phyloP scores from a whole-genome alignment of 805 yeast genomes.

The Pichia occidentalis region DNA sequence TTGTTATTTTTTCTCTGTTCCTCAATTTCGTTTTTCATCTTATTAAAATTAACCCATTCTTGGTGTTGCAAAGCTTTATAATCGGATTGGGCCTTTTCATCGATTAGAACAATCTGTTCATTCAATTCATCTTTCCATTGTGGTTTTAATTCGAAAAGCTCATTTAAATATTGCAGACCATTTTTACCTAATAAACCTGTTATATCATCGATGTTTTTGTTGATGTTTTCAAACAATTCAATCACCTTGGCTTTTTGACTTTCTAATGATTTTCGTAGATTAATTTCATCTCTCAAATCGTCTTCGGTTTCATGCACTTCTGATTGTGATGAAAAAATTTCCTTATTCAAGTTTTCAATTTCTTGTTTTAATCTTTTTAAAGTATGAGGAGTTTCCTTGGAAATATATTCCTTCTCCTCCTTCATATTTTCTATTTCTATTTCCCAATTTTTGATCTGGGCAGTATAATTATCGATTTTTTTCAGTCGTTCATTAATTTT shows the following conservation, averaged over 20 bases:
- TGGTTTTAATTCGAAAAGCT: constrained; percentile 23
- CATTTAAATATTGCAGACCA: constrained; percentile 22
- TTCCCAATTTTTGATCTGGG: constrained; percentile 32
- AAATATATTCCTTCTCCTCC: constrained; percentile 8
- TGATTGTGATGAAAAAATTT: constrained; percentile 22
- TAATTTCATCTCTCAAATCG: constrained; percentile 25
- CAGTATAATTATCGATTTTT: constrained; percentile 30
- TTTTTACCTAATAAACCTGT: constrained; percentile 27
- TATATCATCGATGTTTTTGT: constrained; percentile 20
- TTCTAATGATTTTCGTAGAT: constrained; percentile 25
- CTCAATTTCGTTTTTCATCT: constrained; percentile 22
- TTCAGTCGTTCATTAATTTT: constrained; percentile 25
- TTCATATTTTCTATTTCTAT: constrained; percentile 22
- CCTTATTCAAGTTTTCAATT: constrained; percentile 25
- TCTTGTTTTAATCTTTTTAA: constrained; percentile 17
- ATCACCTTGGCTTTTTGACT: constrained; percentile 18
- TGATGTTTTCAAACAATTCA: constrained; percentile 22
- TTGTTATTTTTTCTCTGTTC: constrained; percentile 11
- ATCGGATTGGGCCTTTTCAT: constrained; percentile 31
- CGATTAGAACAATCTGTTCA: constrained; percentile 26
- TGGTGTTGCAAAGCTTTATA: constrained; percentile 36
- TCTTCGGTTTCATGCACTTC: constrained; percentile 30
- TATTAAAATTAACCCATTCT: constrained; percentile 28
- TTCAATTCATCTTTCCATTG: constrained; percentile 28
- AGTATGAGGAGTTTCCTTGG: constrained; percentile 16